A percentile compares a stretch with the other conserved stretches of the same genome.
These are phyloP conservation scores for Cyberlindnera amylophila DNA, from an alignment of 805 yeast genomes.

Conservation along the genomic window DNA sequence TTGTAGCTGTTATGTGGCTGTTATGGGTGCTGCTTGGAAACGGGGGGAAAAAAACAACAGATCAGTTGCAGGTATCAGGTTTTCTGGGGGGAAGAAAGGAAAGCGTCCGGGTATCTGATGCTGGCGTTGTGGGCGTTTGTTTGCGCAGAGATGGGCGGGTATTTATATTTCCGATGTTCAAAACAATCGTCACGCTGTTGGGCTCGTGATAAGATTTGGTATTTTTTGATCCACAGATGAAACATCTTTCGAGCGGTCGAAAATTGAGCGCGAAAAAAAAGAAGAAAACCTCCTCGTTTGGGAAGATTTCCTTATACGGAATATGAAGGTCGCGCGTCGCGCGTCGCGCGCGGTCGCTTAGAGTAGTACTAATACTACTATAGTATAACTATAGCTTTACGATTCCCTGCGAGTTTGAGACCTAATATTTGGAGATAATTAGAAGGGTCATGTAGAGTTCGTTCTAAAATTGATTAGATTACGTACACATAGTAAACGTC, in stretches of 20 bases:
- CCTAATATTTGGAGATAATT: too few relatives aligned
- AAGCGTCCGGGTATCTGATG: too few relatives aligned
- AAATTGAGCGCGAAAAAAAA: slow-evolving; percentile 1
- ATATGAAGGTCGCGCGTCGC: too few relatives aligned
- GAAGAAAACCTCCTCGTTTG: background rate
- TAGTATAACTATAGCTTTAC: too few relatives aligned
- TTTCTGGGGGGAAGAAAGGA: too few relatives aligned
- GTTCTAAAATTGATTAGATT: too few relatives aligned
- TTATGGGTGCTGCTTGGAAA: background rate
- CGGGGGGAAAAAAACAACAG: background rate
- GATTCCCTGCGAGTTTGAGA: too few relatives aligned
- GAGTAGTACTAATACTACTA: too few relatives aligned
- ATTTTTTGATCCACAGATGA: background rate
- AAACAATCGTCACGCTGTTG: background rate
- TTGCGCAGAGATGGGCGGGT: background rate
- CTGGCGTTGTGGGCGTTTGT: background rate
- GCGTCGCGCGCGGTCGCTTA: too few relatives aligned
- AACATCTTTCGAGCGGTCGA: background rate
- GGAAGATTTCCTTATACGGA: too few relatives aligned
- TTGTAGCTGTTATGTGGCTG: background rate
- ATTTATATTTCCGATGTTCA: background rate
- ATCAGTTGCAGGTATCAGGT: too few relatives aligned
- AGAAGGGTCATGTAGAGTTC: too few relatives aligned
- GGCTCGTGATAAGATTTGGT: slow-evolving; percentile 1
- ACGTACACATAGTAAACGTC: background rate